These are phyloP conservation scores for Waitea zeae DNA, from an alignment of 1,284 basidiomycete species.

Conservation along the genomic window DNA sequence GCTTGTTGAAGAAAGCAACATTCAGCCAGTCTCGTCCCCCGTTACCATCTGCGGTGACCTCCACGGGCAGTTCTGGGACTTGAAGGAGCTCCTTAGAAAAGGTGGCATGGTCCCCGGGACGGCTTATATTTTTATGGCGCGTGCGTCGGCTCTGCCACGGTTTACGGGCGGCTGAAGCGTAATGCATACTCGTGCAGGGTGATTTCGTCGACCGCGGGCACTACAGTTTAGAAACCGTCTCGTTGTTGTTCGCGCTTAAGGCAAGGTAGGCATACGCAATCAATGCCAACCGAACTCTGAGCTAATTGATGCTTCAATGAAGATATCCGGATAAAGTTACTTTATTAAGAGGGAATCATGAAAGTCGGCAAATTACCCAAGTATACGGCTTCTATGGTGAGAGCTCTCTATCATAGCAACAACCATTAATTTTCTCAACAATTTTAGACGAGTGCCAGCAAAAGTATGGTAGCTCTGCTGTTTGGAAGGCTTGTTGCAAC, in stretches of 20 bases:
- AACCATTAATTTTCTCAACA: constrained; percentile 1
- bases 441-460: constrained; percentile 82
- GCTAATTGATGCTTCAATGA: too few species aligned
- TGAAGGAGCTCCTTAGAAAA: constrained; percentile 78
- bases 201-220: constrained; percentile 97
- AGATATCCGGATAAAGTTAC: constrained; percentile 87
- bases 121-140: constrained; percentile 96
- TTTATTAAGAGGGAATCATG: constrained; percentile 86
- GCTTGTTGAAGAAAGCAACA: constrained; percentile 89
- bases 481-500: constrained; percentile 92
- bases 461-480: constrained; percentile 86
- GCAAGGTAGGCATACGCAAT: constrained; percentile 42
- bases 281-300: constrained; percentile 1
- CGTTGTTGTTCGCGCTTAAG: constrained; percentile 77
- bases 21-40: constrained; percentile 82
- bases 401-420: constrained; percentile 9
- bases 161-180: constrained; percentile 1
- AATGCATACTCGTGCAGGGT: constrained; percentile 33
- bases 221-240: constrained; percentile 93
- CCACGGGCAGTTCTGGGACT: constrained; percentile 93
- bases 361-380: constrained; percentile 92
- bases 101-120: constrained; percentile 82
- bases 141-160: constrained; percentile 25
- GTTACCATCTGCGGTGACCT: constrained; percentile 92
- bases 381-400: constrained; percentile 95